Percentiles rank a stretch among this genome's conserved stretches.
Evolutionary conservation across 1,139 yeast species (phyloP).

Genomic region (Geotrichum histeridarum): DNA sequence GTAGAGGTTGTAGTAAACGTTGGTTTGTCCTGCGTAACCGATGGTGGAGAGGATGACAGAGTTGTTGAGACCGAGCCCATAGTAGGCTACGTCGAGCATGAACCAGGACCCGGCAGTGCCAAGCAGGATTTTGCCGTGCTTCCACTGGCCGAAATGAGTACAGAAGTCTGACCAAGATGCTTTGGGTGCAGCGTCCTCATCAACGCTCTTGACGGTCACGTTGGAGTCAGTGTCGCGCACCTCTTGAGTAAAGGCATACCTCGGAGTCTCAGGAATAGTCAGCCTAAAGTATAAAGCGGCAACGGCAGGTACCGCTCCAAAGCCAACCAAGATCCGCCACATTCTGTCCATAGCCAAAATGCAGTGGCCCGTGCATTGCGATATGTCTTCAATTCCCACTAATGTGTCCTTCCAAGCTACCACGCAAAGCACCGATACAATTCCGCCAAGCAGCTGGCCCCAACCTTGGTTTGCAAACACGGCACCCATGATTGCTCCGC

Average conservation of each 20-base stretch:
- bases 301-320: slow-evolving; percentile 83
- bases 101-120: slow-evolving; percentile 99
- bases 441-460: slow-evolving; percentile 44
- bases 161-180: slow-evolving; percentile 44
- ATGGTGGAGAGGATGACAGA: slow-evolving; percentile 82
- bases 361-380: slow-evolving; percentile 53
- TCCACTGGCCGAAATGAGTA: slow-evolving; percentile 76
- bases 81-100: slow-evolving; percentile 90
- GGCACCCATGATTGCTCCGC: slow-evolving; percentile 40
- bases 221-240: too few relatives aligned
- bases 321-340: slow-evolving; percentile 88
- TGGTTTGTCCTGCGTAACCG: slow-evolving; percentile 67
- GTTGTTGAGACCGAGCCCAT: slow-evolving; percentile 75
- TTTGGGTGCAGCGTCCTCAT: slow-evolving; percentile 36
- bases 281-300: slow-evolving; percentile 82
- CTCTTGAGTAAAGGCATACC: slow-evolving; percentile 53
- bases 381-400: slow-evolving; percentile 64
- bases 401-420: slow-evolving; percentile 48
- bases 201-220: not conserved
- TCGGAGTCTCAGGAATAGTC: slow-evolving; percentile 90
- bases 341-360: slow-evolving; percentile 76
- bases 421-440: slow-evolving; percentile 35
- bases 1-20: slow-evolving; percentile 65
- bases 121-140: slow-evolving; percentile 70
- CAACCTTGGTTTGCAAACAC: slow-evolving; percentile 44